A percentile compares a stretch with the other conserved stretches of the same genome.
These are phyloP conservation scores for Claviceps monticola DNA, from an alignment of 2,329 filamentous ascomycete species.

Conservation along the genomic window DNA sequence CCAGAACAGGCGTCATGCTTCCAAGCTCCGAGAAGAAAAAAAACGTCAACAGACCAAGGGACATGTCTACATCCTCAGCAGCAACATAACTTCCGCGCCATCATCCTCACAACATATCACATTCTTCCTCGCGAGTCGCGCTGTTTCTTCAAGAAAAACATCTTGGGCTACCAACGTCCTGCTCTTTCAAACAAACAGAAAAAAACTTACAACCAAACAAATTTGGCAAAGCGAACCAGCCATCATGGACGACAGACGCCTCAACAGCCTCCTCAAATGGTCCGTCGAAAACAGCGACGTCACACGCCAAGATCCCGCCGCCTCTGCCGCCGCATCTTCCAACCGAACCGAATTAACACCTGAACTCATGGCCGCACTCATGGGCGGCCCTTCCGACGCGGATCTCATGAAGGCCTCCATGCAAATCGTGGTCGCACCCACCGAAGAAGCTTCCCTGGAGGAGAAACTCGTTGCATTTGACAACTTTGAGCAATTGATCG, in stretches of 20 bases:
- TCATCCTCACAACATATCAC: neutral
- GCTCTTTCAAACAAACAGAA: neutral
- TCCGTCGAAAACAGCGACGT: constrained; percentile 37
- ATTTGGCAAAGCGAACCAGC: neutral
- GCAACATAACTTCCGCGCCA: too few species aligned
- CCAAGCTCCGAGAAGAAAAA: constrained; percentile 1
- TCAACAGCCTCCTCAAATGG: constrained; percentile 75
- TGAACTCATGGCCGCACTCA: constrained; percentile 59
- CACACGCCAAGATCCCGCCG: constrained; percentile 14
- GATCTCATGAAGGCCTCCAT: constrained; percentile 84
- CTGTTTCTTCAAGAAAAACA: too few species aligned
- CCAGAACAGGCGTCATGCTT: constrained; percentile 21
- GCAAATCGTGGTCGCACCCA: constrained; percentile 51
- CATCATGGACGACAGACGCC: constrained; percentile 29
- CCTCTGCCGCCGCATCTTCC: constrained; percentile 18
- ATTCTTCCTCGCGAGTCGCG: too few species aligned
- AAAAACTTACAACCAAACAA: neutral
- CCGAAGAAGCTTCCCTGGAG: constrained; percentile 52
- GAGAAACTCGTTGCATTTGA: constrained; percentile 77
- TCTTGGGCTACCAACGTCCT: too few species aligned
- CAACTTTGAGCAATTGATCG: constrained; percentile 87
- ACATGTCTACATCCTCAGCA: too few species aligned
- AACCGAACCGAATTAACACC: constrained; percentile 41
- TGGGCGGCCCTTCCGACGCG: constrained; percentile 77
- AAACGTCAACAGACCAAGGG: neutral